Conservation (phyloP, 768 basidiomycete species). For the Podaxis sp. region DNA sequence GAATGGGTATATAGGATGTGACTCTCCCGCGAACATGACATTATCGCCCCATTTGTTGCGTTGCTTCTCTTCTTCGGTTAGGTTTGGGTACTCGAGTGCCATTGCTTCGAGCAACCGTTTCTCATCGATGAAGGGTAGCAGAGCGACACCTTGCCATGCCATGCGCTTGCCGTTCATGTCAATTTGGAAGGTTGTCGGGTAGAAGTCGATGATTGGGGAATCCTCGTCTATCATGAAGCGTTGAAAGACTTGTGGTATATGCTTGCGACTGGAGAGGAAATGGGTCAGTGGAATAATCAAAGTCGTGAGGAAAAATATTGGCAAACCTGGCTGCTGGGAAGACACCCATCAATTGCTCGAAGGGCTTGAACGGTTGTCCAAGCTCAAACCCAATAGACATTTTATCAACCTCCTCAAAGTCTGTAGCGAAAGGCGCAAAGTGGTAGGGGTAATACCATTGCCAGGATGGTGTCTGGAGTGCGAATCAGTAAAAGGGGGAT, state of each 20-base stretch:
- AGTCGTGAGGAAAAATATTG: neutral
- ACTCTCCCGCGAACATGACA: slow-evolving; percentile 79
- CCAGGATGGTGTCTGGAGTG: slow-evolving; percentile 82
- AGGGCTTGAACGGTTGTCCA: slow-evolving; percentile 93
- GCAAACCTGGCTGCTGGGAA: slow-evolving; percentile 89
- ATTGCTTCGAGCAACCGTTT: slow-evolving; percentile 83
- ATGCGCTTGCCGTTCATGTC: slow-evolving; percentile 99
- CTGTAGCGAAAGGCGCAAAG: slow-evolving; percentile 96
- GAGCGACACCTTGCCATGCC: slow-evolving; percentile 98
- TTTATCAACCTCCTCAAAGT: slow-evolving; percentile 78
- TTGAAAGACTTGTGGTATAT: slow-evolving; percentile 88
- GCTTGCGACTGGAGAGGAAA: slow-evolving; percentile 60
- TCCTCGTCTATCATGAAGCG: slow-evolving; percentile 81
- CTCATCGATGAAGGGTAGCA: slow-evolving; percentile 94
- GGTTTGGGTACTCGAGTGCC: slow-evolving; percentile 59
- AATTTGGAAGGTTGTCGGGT: slow-evolving; percentile 87
- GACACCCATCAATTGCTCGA: slow-evolving; percentile 97
- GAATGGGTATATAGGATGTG: slow-evolving; percentile 83
- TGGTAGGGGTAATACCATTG: slow-evolving; percentile 99
- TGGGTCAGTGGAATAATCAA: neutral
- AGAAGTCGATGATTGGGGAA: slow-evolving; percentile 96
- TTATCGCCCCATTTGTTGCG: slow-evolving; percentile 87
- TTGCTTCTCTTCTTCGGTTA: slow-evolving; percentile 79
- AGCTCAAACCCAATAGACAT: slow-evolving; percentile 79
- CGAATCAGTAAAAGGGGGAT: slow-evolving; percentile 17